Evolutionary conservation across 805 yeast species (phyloP).

Genomic region (Zygosaccharomyces rouxii): DNA sequence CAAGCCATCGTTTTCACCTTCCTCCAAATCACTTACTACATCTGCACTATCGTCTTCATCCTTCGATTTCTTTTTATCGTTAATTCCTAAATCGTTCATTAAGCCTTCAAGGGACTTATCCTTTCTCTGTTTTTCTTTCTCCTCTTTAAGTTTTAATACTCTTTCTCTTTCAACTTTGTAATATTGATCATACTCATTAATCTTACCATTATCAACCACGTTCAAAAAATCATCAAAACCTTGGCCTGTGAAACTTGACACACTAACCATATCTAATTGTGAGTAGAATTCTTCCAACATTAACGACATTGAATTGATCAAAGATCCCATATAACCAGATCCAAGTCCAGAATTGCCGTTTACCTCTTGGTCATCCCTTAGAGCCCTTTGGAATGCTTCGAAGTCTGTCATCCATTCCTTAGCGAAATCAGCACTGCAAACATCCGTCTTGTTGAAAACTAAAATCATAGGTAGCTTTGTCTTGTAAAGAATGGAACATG

Average conservation of each 20-base stretch:
- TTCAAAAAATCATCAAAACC: slow-evolving; percentile 88
- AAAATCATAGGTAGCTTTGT: slow-evolving; percentile 95
- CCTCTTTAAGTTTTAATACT: slow-evolving; percentile 69
- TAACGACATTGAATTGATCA: slow-evolving; percentile 90
- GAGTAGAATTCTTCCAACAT: slow-evolving; percentile 96
- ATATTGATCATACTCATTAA: slow-evolving; percentile 77
- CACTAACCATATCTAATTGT: slow-evolving; percentile 87
- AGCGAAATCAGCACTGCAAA: slow-evolving; percentile 77
- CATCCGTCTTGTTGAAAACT: slow-evolving; percentile 94
- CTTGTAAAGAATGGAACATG: slow-evolving; percentile 93
- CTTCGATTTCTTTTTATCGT: slow-evolving; percentile 31
- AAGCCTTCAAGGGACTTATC: slow-evolving; percentile 64
- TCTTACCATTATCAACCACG: slow-evolving; percentile 75
- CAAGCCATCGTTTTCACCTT: slow-evolving; percentile 41
- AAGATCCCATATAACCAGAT: slow-evolving; percentile 89
- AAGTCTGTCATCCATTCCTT: slow-evolving; percentile 97
- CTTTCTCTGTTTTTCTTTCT: slow-evolving; percentile 66
- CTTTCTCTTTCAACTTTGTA: slow-evolving; percentile 85
- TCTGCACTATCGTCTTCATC: slow-evolving; percentile 51
- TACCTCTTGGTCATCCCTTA: slow-evolving; percentile 60
- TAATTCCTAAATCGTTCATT: slow-evolving; percentile 82
- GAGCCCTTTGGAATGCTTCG: slow-evolving; percentile 80
- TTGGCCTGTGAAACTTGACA: slow-evolving; percentile 86
- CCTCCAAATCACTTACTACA: slow-evolving; percentile 43
- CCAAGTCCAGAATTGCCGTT: slow-evolving; percentile 50